phyloP scores from a whole-genome alignment of 495 filamentous ascomycete genomes.

The Lichenothelia convexa region DNA sequence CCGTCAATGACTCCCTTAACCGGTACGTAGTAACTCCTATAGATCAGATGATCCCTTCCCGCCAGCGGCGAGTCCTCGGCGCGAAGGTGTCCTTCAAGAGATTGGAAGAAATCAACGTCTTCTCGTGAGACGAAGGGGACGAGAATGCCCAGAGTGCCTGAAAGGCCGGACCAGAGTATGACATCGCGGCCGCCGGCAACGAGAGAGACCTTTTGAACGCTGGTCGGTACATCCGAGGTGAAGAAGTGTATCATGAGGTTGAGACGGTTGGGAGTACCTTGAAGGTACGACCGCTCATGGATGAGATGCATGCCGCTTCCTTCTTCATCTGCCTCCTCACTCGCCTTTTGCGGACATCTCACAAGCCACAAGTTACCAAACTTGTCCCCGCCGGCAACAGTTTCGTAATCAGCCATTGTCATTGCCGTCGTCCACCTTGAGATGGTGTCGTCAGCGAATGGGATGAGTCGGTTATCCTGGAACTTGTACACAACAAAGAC shows the following conservation, averaged over 20 bases:
- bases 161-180: conserved; percentile 81
- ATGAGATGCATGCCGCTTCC: conserved; percentile 75
- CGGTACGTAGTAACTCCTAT: conserved; percentile 88
- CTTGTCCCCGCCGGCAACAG: conserved; percentile 85
- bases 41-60: conserved; percentile 87
- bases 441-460: conserved; percentile 78
- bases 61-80: conserved; percentile 70
- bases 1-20: conserved; percentile 95
- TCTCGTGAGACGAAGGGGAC: conserved; percentile 80
- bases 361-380: conserved; percentile 94
- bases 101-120: conserved; percentile 95
- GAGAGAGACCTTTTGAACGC: conserved; percentile 71
- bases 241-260: conserved; percentile 75
- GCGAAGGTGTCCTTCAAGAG: conserved; percentile 68
- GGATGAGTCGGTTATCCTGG: conserved; percentile 74
- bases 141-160: conserved; percentile 82
- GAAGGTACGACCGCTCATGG: conserved; percentile 73
- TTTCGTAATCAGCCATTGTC: conserved; percentile 95
- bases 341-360: conserved; percentile 69
- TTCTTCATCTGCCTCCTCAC: conserved; percentile 80
- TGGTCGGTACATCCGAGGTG: conserved; percentile 79
- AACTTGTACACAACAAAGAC: conserved; percentile 89
- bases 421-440: conserved; percentile 75
- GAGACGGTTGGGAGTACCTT: conserved; percentile 70
- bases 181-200: conserved; percentile 85